These are phyloP conservation scores for Rutidosis leptorrhynchoides DNA, from an alignment of 129 eudicot species.

Conservation along the genomic window DNA sequence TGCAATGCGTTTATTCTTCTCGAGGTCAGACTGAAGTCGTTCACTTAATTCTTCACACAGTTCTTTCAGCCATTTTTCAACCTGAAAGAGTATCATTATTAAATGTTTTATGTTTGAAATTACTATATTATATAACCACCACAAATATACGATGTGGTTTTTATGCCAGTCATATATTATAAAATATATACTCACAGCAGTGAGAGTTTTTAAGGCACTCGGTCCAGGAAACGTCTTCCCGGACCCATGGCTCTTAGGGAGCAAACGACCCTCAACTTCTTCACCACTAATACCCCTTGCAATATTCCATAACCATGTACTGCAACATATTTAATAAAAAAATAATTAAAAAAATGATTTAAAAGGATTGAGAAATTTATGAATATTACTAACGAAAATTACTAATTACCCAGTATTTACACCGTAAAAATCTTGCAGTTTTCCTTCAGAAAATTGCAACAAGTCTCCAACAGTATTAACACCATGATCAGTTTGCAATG, in stretches of 20 bases:
- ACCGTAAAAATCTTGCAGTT: conserved; percentile 82
- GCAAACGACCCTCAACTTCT: conserved; percentile 91
- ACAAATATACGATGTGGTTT: background rate
- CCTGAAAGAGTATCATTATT: conserved; percentile 38
- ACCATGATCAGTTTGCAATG: conserved; percentile 71
- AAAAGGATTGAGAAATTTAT: background rate
- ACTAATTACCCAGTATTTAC: conserved; percentile 74
- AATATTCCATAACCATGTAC: conserved; percentile 95
- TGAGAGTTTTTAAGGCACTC: conserved; percentile 54
- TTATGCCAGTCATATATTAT: background rate
- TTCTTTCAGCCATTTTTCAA: conserved; percentile 78
- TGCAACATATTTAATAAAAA: conserved; percentile 26
- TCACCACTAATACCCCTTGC: conserved; percentile 94
- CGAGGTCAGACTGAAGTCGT: conserved; percentile 75
- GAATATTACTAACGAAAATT: background rate
- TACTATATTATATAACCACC: background rate
- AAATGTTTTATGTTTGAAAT: background rate
- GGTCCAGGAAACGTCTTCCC: conserved; percentile 92
- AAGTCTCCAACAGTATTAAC: conserved; percentile 83
- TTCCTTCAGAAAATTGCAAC: conserved; percentile 69
- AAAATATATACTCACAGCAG: conserved; percentile 44
- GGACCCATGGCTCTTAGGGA: conserved; percentile 89
- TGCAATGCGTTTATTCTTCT: conserved; percentile 79
- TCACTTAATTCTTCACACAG: conserved; percentile 88
- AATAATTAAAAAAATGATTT: background rate